These are phyloP conservation scores for Solanum ossicruentum DNA, from an alignment of 257 asterid genomes.

Conservation along the genomic window DNA sequence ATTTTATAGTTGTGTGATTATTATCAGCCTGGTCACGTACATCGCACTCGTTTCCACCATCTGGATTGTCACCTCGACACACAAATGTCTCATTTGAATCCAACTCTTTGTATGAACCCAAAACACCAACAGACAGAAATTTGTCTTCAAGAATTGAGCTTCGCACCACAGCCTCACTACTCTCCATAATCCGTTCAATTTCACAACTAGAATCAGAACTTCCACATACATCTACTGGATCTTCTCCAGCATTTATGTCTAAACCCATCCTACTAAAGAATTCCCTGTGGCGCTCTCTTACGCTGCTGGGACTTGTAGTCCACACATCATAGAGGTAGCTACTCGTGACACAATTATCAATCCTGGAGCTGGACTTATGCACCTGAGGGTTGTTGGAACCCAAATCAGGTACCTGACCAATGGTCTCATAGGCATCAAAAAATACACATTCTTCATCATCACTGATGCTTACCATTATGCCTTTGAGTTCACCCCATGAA, in stretches of 20 bases:
- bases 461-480: constrained; percentile 55
- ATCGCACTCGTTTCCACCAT: constrained; percentile 11
- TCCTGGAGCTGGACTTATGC: background rate
- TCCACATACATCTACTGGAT: background rate
- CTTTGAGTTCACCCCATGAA: constrained; percentile 57
- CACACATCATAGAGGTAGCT: constrained; percentile 40
- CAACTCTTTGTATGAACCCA: constrained; percentile 12
- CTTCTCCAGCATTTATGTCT: constrained; percentile 3
- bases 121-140: background rate
- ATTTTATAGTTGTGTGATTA: background rate
- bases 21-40: constrained; percentile 9
- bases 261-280: constrained; percentile 51
- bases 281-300: constrained; percentile 51
- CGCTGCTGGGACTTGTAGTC: constrained; percentile 54
- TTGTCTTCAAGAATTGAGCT: constrained; percentile 30
- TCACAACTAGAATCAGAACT: constrained; percentile 9
- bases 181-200: constrained; percentile 29
- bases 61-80: constrained; percentile 7
- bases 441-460: constrained; percentile 35
- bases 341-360: constrained; percentile 7
- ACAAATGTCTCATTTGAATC: constrained; percentile 17
- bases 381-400: constrained; percentile 8
- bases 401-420: constrained; percentile 28
- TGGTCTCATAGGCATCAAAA: constrained; percentile 61
- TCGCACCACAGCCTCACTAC: constrained; percentile 39